phyloP scores from a whole-genome alignment of 1,284 basidiomycete genomes.

The Tilletia indica region DNA sequence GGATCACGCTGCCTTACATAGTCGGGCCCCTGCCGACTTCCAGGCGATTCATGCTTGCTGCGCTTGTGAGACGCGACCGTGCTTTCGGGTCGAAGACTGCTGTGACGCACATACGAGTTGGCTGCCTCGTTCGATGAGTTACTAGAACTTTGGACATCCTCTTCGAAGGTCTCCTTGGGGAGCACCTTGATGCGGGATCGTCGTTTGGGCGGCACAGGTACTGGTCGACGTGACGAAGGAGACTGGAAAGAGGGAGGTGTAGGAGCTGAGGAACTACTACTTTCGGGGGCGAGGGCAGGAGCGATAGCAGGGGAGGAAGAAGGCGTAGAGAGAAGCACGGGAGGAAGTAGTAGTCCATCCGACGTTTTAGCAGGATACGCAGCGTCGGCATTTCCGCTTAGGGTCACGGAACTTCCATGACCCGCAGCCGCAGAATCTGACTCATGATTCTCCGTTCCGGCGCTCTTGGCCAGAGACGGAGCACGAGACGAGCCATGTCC shows the following conservation, averaged over 20 bases:
- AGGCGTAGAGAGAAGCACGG: neutral
- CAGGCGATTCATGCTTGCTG: neutral
- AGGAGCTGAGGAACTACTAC: neutral
- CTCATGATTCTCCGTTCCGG: neutral
- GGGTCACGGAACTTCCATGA: neutral
- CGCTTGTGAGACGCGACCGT: conserved; percentile 1
- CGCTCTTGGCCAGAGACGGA: neutral
- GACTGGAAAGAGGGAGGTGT: neutral
- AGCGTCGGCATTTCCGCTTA: neutral
- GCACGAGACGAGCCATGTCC: neutral
- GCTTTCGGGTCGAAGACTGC: neutral
- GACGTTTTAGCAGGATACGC: neutral
- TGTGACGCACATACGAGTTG: conserved; percentile 4
- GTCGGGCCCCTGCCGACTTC: conserved; percentile 2
- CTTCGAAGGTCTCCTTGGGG: neutral
- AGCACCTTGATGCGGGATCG: neutral
- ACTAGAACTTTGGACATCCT: neutral
- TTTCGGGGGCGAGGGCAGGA: no score
- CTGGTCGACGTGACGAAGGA: neutral
- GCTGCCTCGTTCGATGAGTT: conserved; percentile 10
- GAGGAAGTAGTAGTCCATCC: conserved; percentile 4
- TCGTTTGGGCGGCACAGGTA: neutral
- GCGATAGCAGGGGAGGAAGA: neutral
- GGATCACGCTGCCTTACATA: no score
- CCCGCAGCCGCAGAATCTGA: conserved; percentile 13